Evolutionary conservation across 2,329 filamentous ascomycete genomes (phyloP).

Genomic region (Aureobasidium sp.): DNA sequence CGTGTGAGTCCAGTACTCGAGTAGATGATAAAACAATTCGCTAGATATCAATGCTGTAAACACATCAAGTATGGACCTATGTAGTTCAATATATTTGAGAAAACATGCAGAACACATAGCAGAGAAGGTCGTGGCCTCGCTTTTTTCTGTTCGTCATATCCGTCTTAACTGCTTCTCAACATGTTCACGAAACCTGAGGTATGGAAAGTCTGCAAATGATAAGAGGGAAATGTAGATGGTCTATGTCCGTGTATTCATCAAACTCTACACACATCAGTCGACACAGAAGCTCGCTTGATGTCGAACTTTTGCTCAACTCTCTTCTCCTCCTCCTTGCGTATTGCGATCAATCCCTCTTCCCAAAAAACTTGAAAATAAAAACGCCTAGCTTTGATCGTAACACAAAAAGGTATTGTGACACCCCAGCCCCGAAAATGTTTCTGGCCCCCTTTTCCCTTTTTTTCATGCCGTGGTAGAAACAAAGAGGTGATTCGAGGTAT

Average conservation of each 20-base stretch:
- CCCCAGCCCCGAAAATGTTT: not conserved
- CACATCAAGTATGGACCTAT: not conserved
- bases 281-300: not conserved
- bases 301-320: not conserved
- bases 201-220: no score
- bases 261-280: not conserved
- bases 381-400: conserved; percentile 15
- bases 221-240: not conserved
- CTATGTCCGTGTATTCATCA: conserved; percentile 5
- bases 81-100: not conserved
- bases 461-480: not conserved
- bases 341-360: not conserved
- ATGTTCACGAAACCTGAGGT: not conserved
- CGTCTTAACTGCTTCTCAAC: not conserved
- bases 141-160: no score
- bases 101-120: not conserved
- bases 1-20: not conserved
- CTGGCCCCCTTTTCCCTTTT: not conserved
- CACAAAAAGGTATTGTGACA: not conserved
- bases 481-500: not conserved
- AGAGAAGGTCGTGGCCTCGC: no score
- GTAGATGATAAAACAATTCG: not conserved
- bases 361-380: not conserved
- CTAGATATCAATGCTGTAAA: not conserved
- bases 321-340: not conserved